Evolutionary conservation across 495 filamentous ascomycete genomes (phyloP).

Genomic region (Lasiosphaeris hirsuta): DNA sequence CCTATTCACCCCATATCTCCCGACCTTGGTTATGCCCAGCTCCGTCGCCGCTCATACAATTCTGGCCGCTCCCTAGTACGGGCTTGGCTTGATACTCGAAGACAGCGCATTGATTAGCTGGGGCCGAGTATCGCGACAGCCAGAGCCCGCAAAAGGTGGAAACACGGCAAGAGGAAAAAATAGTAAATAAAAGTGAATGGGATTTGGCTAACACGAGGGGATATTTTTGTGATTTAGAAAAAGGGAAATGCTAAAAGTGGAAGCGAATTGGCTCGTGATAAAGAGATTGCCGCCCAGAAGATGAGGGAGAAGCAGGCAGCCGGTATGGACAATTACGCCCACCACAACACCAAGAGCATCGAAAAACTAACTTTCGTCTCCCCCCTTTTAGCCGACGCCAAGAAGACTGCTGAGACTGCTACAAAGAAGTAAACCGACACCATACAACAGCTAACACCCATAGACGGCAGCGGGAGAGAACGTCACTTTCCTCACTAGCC

Average conservation of each 20-base stretch:
- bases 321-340: constrained; percentile 49
- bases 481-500: too few species aligned
- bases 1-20: background rate
- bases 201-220: constrained; percentile 24
- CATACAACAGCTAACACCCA: background rate
- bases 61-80: too few species aligned
- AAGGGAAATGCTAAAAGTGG: constrained; percentile 56
- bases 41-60: too few species aligned
- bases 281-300: constrained; percentile 73
- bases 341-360: constrained; percentile 11
- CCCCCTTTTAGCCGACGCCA: constrained; percentile 44
- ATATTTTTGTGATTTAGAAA: constrained; percentile 53
- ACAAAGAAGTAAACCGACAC: constrained; percentile 23
- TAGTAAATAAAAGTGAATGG: background rate
- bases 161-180: background rate
- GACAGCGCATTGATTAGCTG: too few species aligned
- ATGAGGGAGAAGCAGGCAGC: constrained; percentile 89
- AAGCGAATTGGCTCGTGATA: constrained; percentile 64
- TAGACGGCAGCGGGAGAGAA: background rate
- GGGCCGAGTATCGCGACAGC: too few species aligned
- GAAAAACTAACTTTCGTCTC: background rate
- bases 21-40: too few species aligned
- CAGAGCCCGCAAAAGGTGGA: too few species aligned
- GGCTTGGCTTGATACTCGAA: too few species aligned
- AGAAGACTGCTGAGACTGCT: constrained; percentile 38